phyloP scores from a whole-genome alignment of 495 filamentous ascomycete species.

The Margaritispora aquatica region DNA sequence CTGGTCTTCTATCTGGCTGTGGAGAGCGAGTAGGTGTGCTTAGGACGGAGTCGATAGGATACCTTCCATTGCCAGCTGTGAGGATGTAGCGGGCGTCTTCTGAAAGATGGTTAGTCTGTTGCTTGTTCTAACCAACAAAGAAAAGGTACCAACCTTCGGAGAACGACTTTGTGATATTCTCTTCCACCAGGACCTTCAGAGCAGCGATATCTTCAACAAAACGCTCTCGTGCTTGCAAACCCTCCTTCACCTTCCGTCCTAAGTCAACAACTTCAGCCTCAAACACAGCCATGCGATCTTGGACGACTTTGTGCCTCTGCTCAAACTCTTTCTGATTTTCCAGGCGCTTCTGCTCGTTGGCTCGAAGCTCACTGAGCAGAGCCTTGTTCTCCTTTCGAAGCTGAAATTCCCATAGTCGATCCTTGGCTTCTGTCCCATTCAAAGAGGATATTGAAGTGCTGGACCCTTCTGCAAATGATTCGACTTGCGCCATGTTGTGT shows the following conservation, averaged over 20 bases:
- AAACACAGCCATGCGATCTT: conserved; percentile 1
- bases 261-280: conserved; percentile 1
- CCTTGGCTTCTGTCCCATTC: background rate
- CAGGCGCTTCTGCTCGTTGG: background rate
- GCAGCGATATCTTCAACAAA: background rate
- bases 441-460: background rate
- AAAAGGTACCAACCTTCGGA: background rate
- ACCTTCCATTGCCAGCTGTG: background rate
- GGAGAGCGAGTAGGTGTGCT: background rate
- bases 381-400: conserved; percentile 20
- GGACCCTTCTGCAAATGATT: background rate
- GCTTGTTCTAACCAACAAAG: too few relatives aligned
- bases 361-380: conserved; percentile 2
- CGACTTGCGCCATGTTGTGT: background rate
- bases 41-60: background rate
- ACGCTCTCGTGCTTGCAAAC: background rate
- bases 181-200: background rate
- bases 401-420: conserved; percentile 16
- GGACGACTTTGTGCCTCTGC: conserved; percentile 1
- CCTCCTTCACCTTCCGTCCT: background rate
- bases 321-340: background rate
- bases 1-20: background rate
- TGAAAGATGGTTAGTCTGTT: too few relatives aligned
- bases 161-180: background rate
- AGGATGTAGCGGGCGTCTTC: background rate